Evolutionary conservation across 106 monocot species (phyloP).

Genomic region (Dendrobium catenatum): DNA sequence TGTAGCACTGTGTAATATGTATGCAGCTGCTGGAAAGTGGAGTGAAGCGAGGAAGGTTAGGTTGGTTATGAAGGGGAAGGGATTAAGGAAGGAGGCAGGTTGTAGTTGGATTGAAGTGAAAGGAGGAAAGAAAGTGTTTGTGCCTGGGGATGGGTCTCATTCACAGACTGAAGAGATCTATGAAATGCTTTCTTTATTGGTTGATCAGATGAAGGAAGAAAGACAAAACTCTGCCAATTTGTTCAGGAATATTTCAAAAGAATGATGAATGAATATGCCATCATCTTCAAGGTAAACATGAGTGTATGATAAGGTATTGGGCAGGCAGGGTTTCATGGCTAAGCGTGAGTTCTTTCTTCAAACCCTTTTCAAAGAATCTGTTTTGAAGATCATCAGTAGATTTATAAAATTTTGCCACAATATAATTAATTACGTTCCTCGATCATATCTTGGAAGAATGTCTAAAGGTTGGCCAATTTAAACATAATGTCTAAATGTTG

Average conservation of each 20-base stretch:
- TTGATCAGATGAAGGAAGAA: constrained; percentile 35
- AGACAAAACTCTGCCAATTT: neutral
- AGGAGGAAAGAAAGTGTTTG: constrained; percentile 36
- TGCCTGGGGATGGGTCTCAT: constrained; percentile 39
- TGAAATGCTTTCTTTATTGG: constrained; percentile 20
- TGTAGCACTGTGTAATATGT: constrained; percentile 57
- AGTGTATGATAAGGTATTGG: neutral
- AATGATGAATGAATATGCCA: neutral
- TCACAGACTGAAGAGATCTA: constrained; percentile 34
- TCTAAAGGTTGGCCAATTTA: too few relatives aligned
- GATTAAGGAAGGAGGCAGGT: constrained; percentile 51
- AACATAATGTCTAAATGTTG: too few relatives aligned
- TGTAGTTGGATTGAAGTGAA: constrained; percentile 64
- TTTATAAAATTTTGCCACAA: too few relatives aligned
- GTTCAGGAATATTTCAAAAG: neutral
- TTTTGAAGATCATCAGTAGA: too few relatives aligned
- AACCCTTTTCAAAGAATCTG: too few relatives aligned
- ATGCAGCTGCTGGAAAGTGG: constrained; percentile 57
- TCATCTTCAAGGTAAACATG: neutral
- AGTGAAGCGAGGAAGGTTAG: constrained; percentile 39
- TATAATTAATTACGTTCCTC: too few relatives aligned
- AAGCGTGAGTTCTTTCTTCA: neutral
- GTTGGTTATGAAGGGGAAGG: constrained; percentile 49
- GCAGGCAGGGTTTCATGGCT: neutral
- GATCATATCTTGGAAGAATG: too few relatives aligned